Base-by-base conservation (phyloP, 2,329 filamentous ascomycete species). In the Coniochaeta ligniaria region DNA sequence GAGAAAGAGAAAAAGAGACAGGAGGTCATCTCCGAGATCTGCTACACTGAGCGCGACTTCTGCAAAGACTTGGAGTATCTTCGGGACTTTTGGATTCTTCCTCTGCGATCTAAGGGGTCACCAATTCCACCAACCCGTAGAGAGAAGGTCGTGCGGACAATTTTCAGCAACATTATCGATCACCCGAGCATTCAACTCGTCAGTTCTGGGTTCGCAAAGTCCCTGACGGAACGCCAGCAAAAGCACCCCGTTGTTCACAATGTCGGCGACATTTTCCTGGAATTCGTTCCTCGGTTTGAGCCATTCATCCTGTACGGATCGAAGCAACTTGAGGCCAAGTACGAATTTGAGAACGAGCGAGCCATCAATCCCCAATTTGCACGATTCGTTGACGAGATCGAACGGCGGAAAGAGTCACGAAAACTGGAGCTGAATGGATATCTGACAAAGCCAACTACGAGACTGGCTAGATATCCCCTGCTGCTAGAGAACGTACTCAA, bases 31-130 rank as follows among this genome's bases (percentile, higher is more conserved):
- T 97, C 94, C 6, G 95, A 99, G 73, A 88, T 98, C 63, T 97
- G 96, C 86, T 99, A 99, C 76, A 99, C 95, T 0, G 95, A 99
- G 74, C 86, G 95, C 67, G 95, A 99, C 76, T 99, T 99, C 69
- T 95, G 99, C 72, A 99, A 99, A 78, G 95, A 99, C 74, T 80
- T 99, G 68, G 95, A 99, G 75, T 99, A 99, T 71, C 80, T 99
- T 33, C 87, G 95, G 63, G 95, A 99, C 77, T 99, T 98, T 80
- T 99, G 95, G 95, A 96, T 99, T 78, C 84, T 95, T 66, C 95
- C 95, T 11, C 77, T 99, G 61, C 87, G 92, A 57, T 90, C 89
- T 31, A 87, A 89, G 63, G 83, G 83, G 17, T 97, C 94, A 4
- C 94, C 93, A 0, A 96, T 99, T 64, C 94, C 95, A 6, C 86